phyloP scores from a whole-genome alignment of 2,329 filamentous ascomycete species.

The Talaromyces pinophilus region DNA sequence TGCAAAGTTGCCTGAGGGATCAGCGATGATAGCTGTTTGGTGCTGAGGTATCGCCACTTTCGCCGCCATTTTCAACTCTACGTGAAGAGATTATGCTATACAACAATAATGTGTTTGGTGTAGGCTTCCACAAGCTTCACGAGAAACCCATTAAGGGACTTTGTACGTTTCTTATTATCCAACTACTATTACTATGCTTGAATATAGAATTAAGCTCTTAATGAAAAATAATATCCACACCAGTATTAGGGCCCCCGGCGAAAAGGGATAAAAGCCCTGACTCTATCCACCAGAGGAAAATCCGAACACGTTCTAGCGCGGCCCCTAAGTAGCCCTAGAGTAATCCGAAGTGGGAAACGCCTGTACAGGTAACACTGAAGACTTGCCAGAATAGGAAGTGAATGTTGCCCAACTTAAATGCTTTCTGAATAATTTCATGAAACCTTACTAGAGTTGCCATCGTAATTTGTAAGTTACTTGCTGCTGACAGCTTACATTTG shows the following conservation, averaged over 20 bases:
- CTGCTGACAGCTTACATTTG: neutral
- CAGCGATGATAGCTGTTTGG: conserved; percentile 8
- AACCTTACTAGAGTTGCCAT: neutral
- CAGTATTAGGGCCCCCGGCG: neutral
- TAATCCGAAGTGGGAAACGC: conserved; percentile 1
- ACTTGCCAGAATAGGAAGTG: conserved; percentile 3
- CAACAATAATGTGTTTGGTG: neutral
- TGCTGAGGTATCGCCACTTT: conserved; percentile 1
- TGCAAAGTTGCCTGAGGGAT: conserved; percentile 7
- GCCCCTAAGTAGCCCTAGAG: neutral
- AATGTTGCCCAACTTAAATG: neutral
- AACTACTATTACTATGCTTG: neutral
- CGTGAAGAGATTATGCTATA: neutral
- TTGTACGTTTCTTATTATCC: neutral
- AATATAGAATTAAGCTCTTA: neutral
- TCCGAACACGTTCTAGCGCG: conserved; percentile 2
- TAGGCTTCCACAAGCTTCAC: neutral
- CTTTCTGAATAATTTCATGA: neutral
- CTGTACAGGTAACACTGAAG: conserved; percentile 7
- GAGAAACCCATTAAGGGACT: neutral
- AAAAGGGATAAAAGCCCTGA: neutral
- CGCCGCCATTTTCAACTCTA: conserved; percentile 1
- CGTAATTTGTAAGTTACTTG: neutral
- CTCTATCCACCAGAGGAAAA: neutral
- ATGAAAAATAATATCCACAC: neutral